A percentile compares a stretch with the other conserved stretches of the same genome.
These are phyloP conservation scores for Ogataea glucozyma DNA, from an alignment of 805 yeast species.

Conservation along the genomic window DNA sequence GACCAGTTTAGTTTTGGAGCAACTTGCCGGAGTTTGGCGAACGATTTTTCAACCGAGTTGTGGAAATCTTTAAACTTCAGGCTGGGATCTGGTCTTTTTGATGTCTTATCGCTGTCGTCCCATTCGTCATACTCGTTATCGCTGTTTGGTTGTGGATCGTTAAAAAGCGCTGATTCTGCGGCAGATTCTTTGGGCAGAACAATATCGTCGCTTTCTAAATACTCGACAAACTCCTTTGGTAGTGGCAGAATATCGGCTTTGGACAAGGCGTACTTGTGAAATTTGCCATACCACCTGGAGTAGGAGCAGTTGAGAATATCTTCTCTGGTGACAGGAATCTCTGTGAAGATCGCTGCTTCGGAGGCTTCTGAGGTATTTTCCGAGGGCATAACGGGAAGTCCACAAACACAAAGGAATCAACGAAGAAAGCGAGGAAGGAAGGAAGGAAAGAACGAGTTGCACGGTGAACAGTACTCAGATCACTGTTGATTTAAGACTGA, in stretches of 20 bases:
- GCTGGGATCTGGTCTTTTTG: conserved; percentile 42
- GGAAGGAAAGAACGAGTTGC: too few relatives aligned
- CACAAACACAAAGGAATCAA: too few relatives aligned
- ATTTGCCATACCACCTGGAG: conserved; percentile 60
- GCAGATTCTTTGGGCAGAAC: conserved; percentile 51
- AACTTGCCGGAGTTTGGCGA: conserved; percentile 57
- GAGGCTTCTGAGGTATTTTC: not conserved
- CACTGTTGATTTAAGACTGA: too few relatives aligned
- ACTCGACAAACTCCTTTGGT: conserved; percentile 58
- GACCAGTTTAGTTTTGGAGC: conserved; percentile 97
- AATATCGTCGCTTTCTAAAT: conserved; percentile 69
- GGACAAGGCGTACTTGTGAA: conserved; percentile 47
- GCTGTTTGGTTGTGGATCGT: conserved; percentile 40
- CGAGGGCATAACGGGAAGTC: not conserved
- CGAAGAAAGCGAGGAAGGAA: too few relatives aligned
- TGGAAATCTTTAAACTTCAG: conserved; percentile 62
- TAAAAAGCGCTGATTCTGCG: conserved; percentile 34
- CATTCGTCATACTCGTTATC: conserved; percentile 76
- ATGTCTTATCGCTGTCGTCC: conserved; percentile 38
- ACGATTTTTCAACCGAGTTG: conserved; percentile 43
- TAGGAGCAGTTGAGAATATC: conserved; percentile 55
- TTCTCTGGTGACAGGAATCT: conserved; percentile 31
- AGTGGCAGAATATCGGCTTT: conserved; percentile 56
- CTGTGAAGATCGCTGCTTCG: conserved; percentile 24
- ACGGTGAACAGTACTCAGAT: too few relatives aligned